Evolutionary conservation across 768 basidiomycete species (phyloP).

Genomic region (Suillus subluteus): DNA sequence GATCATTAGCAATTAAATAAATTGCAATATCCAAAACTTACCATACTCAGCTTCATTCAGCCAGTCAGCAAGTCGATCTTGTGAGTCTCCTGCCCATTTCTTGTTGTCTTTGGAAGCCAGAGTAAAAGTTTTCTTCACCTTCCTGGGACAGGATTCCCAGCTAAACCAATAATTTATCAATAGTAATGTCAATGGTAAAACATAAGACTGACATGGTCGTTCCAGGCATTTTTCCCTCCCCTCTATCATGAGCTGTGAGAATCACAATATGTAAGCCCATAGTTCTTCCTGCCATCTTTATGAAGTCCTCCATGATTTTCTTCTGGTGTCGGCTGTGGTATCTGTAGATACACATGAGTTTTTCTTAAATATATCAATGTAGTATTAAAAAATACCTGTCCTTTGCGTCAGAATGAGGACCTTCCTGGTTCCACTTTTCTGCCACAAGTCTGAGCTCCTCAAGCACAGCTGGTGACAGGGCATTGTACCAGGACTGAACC

Average conservation of each 20-base stretch:
- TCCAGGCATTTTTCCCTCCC: background rate
- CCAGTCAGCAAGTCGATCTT: background rate
- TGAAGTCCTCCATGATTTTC: background rate
- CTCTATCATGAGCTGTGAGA: background rate
- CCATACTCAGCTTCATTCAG: background rate
- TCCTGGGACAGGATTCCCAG: background rate
- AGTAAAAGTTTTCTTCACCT: background rate
- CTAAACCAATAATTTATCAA: background rate
- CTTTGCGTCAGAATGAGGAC: background rate
- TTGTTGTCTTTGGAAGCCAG: background rate
- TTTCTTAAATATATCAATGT: background rate
- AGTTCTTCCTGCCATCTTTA: background rate
- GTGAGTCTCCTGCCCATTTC: background rate
- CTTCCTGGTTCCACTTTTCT: background rate
- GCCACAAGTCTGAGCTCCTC: background rate
- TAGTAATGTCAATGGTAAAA: background rate
- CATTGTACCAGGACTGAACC: background rate
- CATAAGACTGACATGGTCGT: background rate
- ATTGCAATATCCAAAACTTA: background rate
- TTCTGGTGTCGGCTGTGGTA: background rate
- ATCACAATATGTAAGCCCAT: background rate
- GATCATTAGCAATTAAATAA: background rate
- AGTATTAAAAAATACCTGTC: background rate
- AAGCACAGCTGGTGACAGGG: background rate
- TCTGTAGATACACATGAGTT: background rate